Evolutionary conservation across 2,329 filamentous ascomycete genomes (phyloP).

Genomic region (Thielaviopsis euricoi): DNA sequence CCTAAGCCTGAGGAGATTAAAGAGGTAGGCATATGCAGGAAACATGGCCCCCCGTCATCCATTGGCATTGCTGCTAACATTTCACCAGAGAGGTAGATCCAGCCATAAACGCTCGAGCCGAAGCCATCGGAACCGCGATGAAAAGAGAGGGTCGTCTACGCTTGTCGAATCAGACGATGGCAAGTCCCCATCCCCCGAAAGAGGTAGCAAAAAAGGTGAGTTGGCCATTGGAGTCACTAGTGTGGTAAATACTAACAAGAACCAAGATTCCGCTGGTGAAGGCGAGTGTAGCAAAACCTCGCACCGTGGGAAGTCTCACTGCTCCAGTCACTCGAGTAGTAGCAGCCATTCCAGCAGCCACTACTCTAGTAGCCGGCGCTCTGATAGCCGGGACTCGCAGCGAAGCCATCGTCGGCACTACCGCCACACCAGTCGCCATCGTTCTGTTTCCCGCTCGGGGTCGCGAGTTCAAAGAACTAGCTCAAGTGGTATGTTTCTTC

Average conservation of each 20-base stretch:
- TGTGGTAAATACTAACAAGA: not conserved
- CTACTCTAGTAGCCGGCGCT: not conserved
- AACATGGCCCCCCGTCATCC: too few species aligned
- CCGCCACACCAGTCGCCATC: not conserved
- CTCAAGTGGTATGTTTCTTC: not conserved
- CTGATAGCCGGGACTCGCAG: not conserved
- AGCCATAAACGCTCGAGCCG: not conserved
- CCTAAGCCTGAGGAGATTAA: not conserved
- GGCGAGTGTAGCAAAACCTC: not conserved
- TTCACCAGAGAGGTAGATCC: not conserved
- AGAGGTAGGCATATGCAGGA: not conserved
- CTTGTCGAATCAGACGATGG: not conserved
- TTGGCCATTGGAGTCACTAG: not conserved
- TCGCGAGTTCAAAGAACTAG: not conserved
- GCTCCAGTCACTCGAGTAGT: not conserved
- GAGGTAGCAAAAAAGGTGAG: not conserved
- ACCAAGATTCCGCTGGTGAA: not conserved
- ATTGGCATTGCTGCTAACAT: not conserved
- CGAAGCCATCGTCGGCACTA: not conserved
- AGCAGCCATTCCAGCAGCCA: not conserved
- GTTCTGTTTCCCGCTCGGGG: not conserved
- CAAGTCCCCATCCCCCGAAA: not conserved
- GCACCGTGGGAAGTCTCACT: not conserved
- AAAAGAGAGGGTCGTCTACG: not conserved
- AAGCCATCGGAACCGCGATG: not conserved